Evolutionary conservation across 768 basidiomycete species (phyloP), one percentile per base, ranked within the genome.

Genomic region (Mycena epipterygia): DNA sequence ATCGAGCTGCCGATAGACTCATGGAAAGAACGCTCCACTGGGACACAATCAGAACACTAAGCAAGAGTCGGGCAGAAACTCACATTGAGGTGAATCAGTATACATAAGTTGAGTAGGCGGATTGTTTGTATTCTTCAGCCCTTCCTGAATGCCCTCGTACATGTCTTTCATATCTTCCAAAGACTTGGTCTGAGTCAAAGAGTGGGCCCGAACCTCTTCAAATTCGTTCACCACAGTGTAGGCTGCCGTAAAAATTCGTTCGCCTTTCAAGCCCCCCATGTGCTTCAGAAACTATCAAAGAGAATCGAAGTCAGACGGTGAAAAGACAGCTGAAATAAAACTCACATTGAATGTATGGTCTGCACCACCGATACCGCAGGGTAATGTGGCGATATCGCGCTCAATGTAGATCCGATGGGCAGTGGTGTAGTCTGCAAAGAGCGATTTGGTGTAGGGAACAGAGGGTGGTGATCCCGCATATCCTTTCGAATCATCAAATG

Each of bases 281-380:
- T 66, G 32, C 39, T 66, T 66, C 16, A 66, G 42, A 7, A 66
- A 21, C 64, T 66, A n/a, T n/a, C n/a, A 23, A 12, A 27, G 19
- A 1, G 25, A 19, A 35, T 19, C 8, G 3, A 17, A 27, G 44
- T 25, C 17, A 57, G n/a, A n/a, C 21, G 5, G 17, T 2, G 6
- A 25, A 0, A 5, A 6, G 13, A 46, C 5, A 46, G 21, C 5
- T 17, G 30, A 21, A 35, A 19, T 9, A 21, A 21, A 5, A 30
- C 33, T 65, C 0, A 66, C 64, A 1, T 57, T 9, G 32, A 66
- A 66, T 9, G 64, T 66, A 58, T 66, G 64, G 16, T 66, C 64
- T 6, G n/a, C 53, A 5, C 46, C 4, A 66, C 27, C 3, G 55
- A 49, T 1, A 35, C n/a, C n/a, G n/a, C n/a, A 39, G 39, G 64